Base-by-base conservation (phyloP, 805 yeast genomes). In the Priceomyces castillae region DNA sequence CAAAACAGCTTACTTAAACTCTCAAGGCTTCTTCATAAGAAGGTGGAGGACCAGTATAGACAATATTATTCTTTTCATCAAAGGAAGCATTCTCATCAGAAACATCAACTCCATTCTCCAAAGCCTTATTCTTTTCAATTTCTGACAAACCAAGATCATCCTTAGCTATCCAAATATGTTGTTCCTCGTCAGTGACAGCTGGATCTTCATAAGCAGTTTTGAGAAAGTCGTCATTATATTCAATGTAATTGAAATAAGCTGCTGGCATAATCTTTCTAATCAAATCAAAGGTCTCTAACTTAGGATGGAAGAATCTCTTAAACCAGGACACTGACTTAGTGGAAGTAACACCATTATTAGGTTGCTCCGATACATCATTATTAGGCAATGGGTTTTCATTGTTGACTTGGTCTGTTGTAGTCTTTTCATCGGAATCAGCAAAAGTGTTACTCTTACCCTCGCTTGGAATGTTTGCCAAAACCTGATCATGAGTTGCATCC, bases 81-180 rank as follows among this genome's bases (percentile, higher is more conserved):
- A 71, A 76, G 4, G 64, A 59, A 4, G 94, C 82, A 51, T 77
- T 71, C 14, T 69, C 80, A 56, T 84, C 83, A 33, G 72, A 65
- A 5, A 82, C 81, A 46, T 72, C 71, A 18, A 83, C 77, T 20
- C 72, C 74, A 38, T 71, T 71, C 22, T 77, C 80, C n/a, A 72
- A 62, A 10, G 86, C 81, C 49, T 74, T 74, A 28, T 67, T 67
- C 48, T 81, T 75, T 57, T 84, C 82, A 44, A 75, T 72, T 39
- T 75, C 74, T 14, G 86, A 76, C 42, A 86, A 70, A 4, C 94
- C 92, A 69, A 81, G 64, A 4, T 76, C 67, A 61, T 86, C 95
- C 51, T 69, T 76, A 34, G 85, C 80, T 48, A 85, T 68, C 95
- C 95, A 86, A 39, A 84, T 68, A 44, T 76, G 75, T 23, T 89